Base-by-base conservation (phyloP, 441 rosid species). In the Flueggea neowawraea region DNA sequence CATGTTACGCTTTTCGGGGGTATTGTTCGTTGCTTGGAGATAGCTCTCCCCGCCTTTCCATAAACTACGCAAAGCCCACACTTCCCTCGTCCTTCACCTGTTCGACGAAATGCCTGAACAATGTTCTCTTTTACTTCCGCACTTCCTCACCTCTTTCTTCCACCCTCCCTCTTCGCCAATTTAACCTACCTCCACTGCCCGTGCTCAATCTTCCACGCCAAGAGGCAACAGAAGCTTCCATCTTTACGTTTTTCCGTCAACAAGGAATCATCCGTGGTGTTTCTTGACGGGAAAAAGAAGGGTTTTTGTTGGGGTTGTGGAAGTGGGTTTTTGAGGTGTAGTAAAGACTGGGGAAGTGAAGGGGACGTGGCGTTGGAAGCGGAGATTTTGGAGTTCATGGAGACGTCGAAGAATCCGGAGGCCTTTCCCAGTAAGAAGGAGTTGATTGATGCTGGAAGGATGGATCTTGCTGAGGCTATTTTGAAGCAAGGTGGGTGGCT, bases 301-400 rank as follows among this genome's bases (percentile, higher is more conserved):
- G 60, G 72, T 61, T 62, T 54, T 52, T 65, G 70, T 67, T 60
- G 65, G 61, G 55, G 68, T 51, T 69, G 55, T 55, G 67, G 65
- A 60, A 78, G 63, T 68, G 82, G 79, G 65, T 75, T 84, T 73
- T 62, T 62, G 71, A 73, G 75, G 78, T 89, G 89, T 68, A 73
- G 60, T 31, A 74, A 60, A 44, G 72, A 54, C 60, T 79, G 82
- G 84, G 80, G 76, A 32, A 65, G 69, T 51, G 85, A 72, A 49
- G 82, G 71, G 60, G 75, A 79, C 65, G 73, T 69, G 59, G 84
- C 73, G 53, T 71, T 90, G 74, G 97, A 93, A 59, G 77, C 75
- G 15, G 91, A 88, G 79, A 82, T 93, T 75, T 74, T 90, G 90
- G 89, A 90, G 81, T 93, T 88, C 49, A 86, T 90, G 98, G 70